Evolutionary conservation across 192 early-diverging fungal genomes (phyloP).

Genomic region (Coemansia sp.): DNA sequence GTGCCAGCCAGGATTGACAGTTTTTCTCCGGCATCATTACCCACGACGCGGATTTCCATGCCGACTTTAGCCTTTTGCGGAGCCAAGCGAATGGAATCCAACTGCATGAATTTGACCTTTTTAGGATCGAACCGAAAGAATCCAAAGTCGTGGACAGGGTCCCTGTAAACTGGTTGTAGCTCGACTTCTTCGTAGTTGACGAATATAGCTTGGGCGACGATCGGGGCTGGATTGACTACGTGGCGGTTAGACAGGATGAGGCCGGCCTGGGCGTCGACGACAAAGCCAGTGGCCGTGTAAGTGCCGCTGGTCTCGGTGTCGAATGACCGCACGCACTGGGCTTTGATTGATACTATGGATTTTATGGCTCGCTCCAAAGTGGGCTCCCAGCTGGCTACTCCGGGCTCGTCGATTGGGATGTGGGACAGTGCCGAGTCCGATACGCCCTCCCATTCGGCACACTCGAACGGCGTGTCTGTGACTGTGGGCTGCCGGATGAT

Average conservation of each 20-base stretch:
- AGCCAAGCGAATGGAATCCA: constrained; percentile 57
- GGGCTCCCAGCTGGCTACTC: constrained; percentile 63
- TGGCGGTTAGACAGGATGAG: constrained; percentile 80
- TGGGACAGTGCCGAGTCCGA: constrained; percentile 8
- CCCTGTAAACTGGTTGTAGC: constrained; percentile 73
- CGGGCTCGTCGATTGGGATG: background rate
- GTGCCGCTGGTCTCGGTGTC: constrained; percentile 79
- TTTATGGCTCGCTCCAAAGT: constrained; percentile 72
- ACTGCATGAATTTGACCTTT: constrained; percentile 49
- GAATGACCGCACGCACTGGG: constrained; percentile 75
- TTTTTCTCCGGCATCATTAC: constrained; percentile 82
- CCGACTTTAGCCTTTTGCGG: constrained; percentile 77
- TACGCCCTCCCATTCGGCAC: constrained; percentile 17
- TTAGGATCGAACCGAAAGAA: constrained; percentile 74
- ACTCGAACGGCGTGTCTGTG: constrained; percentile 48
- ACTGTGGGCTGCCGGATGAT: constrained; percentile 47
- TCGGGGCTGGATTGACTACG: constrained; percentile 74
- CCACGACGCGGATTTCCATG: constrained; percentile 78
- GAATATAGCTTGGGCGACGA: constrained; percentile 70
- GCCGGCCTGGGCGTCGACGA: constrained; percentile 73
- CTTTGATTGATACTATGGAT: constrained; percentile 79
- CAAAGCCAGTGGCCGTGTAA: constrained; percentile 72
- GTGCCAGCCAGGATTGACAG: constrained; percentile 77
- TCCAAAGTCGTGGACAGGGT: constrained; percentile 84
- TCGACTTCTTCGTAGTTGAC: constrained; percentile 81